phyloP scores from a whole-genome alignment of 805 yeast species.

The Ascoidea asiatica region DNA sequence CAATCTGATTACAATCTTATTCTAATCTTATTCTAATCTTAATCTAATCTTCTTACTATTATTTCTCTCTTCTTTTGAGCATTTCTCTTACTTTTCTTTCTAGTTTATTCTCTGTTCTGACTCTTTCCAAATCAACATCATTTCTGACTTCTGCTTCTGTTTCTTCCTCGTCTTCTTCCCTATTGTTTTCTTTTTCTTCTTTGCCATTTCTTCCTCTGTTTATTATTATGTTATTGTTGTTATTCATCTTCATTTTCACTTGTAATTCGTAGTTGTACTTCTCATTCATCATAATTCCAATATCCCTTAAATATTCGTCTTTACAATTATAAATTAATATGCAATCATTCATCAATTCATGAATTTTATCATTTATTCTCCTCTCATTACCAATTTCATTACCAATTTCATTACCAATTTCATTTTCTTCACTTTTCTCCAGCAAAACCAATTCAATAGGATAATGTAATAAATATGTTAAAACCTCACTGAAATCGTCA shows the following conservation, averaged over 20 bases:
- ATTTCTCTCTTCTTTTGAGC: not conserved
- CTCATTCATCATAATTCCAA: slow-evolving; percentile 27
- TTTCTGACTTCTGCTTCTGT: not conserved
- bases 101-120: not conserved
- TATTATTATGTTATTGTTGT: no score
- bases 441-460: slow-evolving; percentile 20
- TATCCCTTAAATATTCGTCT: slow-evolving; percentile 17
- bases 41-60: not conserved
- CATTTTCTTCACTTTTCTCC: slow-evolving; percentile 20
- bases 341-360: slow-evolving; percentile 6
- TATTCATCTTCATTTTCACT: no score
- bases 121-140: not conserved
- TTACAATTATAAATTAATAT: slow-evolving; percentile 12
- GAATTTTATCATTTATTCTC: not conserved
- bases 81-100: not conserved
- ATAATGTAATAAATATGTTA: slow-evolving; percentile 31
- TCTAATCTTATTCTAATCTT: no score
- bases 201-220: not conserved
- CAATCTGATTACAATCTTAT: no score
- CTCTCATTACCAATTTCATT: not conserved
- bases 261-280: slow-evolving; percentile 23
- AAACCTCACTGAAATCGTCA: slow-evolving; percentile 33
- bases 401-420: slow-evolving; percentile 12
- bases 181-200: not conserved
- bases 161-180: not conserved